A percentile compares a stretch with the other conserved stretches of the same genome.
Evolutionary conservation across 768 basidiomycete genomes (phyloP).

Genomic region (Serpula lacrymans): DNA sequence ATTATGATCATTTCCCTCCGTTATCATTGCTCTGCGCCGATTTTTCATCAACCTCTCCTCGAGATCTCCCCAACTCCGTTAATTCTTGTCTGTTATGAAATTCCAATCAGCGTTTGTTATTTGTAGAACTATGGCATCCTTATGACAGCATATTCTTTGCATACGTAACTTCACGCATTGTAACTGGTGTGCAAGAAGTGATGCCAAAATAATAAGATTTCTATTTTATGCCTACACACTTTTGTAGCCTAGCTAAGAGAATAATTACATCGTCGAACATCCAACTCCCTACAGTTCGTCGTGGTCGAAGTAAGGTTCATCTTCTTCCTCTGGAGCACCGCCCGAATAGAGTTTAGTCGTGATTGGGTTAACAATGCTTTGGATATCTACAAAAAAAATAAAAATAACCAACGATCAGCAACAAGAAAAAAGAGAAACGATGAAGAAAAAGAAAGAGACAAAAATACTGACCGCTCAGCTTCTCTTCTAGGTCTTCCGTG

Average conservation of each 20-base stretch:
- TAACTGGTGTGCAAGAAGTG: too few species aligned
- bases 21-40: too few species aligned
- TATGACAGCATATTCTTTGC: too few species aligned
- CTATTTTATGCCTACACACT: conserved; percentile 14
- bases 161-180: too few species aligned
- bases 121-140: too few species aligned
- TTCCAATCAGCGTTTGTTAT: too few species aligned
- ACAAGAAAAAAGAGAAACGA: too few species aligned
- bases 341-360: conserved; percentile 73
- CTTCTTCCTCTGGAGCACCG: conserved; percentile 39
- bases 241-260: conserved; percentile 7
- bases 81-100: too few species aligned
- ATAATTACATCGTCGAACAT: conserved; percentile 4
- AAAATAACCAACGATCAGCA: conserved; percentile 5
- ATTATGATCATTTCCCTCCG: too few species aligned
- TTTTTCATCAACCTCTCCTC: too few species aligned
- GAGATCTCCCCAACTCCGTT: too few species aligned
- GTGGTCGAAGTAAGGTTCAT: conserved; percentile 43
- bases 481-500: conserved; percentile 90
- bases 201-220: conserved; percentile 6
- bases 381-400: conserved; percentile 49
- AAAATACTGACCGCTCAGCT: conserved; percentile 51
- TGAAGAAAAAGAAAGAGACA: neutral
- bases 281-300: conserved; percentile 47
- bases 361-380: conserved; percentile 76